phyloP scores from a whole-genome alignment of 2,329 filamentous ascomycete genomes.

The Dothideomycetes sp. region DNA sequence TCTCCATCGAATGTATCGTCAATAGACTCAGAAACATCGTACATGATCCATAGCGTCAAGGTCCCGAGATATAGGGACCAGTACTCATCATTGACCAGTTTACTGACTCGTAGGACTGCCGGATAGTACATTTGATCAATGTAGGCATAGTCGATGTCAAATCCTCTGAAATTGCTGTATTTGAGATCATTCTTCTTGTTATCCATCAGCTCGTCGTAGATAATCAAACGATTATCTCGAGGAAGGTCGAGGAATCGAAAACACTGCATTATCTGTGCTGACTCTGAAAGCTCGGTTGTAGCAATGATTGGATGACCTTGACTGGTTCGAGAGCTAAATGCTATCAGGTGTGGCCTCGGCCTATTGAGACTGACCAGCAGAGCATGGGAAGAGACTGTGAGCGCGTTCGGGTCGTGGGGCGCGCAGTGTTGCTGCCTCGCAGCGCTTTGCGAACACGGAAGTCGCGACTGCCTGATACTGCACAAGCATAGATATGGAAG shows the following conservation, averaged over 20 bases:
- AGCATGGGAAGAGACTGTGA: no score
- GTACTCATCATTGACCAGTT: not conserved
- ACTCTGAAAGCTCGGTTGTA: no score
- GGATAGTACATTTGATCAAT: conserved; percentile 1
- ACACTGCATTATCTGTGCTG: no score
- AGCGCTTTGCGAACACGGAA: no score
- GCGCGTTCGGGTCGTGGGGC: no score
- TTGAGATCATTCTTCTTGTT: not conserved
- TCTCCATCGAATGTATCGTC: not conserved
- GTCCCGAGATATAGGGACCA: conserved; percentile 2
- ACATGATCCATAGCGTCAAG: not conserved
- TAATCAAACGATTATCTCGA: not conserved
- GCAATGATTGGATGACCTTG: no score
- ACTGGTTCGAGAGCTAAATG: no score
- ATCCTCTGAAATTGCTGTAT: not conserved
- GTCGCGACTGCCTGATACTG: no score
- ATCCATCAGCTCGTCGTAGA: conserved; percentile 3
- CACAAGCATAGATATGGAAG: no score
- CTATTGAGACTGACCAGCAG: no score
- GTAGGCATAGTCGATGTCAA: not conserved
- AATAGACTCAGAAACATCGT: not conserved
- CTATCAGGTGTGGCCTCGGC: no score
- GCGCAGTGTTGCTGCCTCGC: no score
- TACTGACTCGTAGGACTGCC: not conserved
- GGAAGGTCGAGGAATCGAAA: conserved; percentile 5